phyloP scores from a whole-genome alignment of 306 rosid species.

The Casuarina equisetifolia region DNA sequence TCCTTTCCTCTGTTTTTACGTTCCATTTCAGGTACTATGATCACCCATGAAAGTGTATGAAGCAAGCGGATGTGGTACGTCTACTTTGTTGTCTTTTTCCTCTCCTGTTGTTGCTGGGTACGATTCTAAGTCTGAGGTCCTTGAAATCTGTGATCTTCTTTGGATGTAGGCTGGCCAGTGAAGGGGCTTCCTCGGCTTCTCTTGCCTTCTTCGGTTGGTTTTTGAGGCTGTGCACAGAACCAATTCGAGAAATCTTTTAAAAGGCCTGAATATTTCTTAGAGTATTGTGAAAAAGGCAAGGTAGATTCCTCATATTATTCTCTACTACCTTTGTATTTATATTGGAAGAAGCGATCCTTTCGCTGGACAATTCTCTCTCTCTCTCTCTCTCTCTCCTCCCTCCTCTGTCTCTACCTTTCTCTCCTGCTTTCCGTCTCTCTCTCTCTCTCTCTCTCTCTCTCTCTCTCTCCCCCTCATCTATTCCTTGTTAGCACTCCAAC shows the following conservation, averaged over 20 bases:
- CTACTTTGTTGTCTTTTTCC: constrained; percentile 42
- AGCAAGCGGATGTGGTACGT: neutral
- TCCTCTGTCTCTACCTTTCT: neutral
- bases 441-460: constrained; percentile 2
- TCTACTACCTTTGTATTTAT: constrained; percentile 49
- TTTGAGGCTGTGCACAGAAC: constrained; percentile 32
- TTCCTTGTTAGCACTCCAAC: constrained; percentile 10
- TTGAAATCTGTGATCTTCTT: constrained; percentile 62
- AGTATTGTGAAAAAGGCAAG: constrained; percentile 50
- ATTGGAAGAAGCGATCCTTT: constrained; percentile 23
- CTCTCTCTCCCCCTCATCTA: neutral
- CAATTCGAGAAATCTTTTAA: constrained; percentile 38
- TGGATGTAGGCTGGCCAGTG: constrained; percentile 43
- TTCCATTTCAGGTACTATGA: constrained; percentile 20
- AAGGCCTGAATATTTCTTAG: constrained; percentile 36
- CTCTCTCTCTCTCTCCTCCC: constrained; percentile 4
- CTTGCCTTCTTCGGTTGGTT: constrained; percentile 36
- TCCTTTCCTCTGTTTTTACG: constrained; percentile 36
- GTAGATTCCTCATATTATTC: constrained; percentile 78
- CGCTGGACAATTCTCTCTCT: constrained; percentile 13
- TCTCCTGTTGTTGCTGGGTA: constrained; percentile 34
- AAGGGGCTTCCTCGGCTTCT: constrained; percentile 34
- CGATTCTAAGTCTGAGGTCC: constrained; percentile 32
- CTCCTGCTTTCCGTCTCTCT: constrained; percentile 7
- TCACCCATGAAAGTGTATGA: constrained; percentile 12